Base-by-base conservation (phyloP, 345 rosid species). In the Eucalyptus erythrocorys region DNA sequence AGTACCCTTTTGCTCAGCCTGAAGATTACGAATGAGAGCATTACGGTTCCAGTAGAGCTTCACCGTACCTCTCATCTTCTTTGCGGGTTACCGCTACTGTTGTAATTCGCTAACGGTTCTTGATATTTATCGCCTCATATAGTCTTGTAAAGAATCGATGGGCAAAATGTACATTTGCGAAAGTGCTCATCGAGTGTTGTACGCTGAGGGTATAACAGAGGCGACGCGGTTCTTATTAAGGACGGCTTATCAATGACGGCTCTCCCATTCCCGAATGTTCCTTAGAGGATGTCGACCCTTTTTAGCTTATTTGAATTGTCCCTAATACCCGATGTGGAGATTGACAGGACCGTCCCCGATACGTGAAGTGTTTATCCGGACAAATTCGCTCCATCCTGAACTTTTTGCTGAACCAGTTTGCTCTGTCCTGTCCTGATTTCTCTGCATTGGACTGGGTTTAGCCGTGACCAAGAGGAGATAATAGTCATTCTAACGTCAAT, bases 1-100 rank as follows among this genome's bases (percentile, higher is more conserved):
- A 95, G 88, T 96, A 89, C 88, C 99, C 99, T 17, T 97, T 88
- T 47, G 99, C 99, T 13, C 66, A 93, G 61, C 98, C 95, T 32
- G 99, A 97, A 88, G 99, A 96, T 88, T 96, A 97, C 53, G 86
- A 89, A 5, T 87, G 85, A 87, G 47, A 76, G 27, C 42, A 21
- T 37, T 76, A 37, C 82, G 42, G 19, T 0, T 10, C 82, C 45
- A 37, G 53, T 21, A 16, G 43, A 37, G 55, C 87, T 55, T 49
- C 55, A 13, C 55, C 32, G 53, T 8, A 26, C 34, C 37, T 47
- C 86, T 43, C 32, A 84, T 84, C 86, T 84, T 84, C 51, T 45
- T 84, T 16, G 51, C 30, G 22, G 34, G 53, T 30, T 84, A 12
- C 86, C 9, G 30, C 50, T 84, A 24, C 86, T n/a, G 48, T 16